Base-by-base conservation (phyloP, 805 yeast species). In the Zygosaccharomyces rouxii region DNA sequence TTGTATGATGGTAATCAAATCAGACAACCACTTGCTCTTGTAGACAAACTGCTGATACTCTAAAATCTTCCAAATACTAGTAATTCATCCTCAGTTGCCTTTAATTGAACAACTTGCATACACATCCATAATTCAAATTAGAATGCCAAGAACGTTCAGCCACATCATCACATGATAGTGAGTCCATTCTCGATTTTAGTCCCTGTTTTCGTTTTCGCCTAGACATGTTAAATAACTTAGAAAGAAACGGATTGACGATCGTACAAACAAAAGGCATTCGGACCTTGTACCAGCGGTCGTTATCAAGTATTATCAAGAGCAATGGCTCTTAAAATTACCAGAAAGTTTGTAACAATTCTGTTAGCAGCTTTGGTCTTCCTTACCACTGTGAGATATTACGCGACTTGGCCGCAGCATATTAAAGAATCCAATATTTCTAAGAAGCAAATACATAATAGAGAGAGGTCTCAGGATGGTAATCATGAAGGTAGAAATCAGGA, bases 401-500 rank as follows among this genome's bases (percentile, higher is more conserved):
- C n/a, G 19, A 6, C 16, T n/a, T 31, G 18, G 35, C 35, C 11
- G 35, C 35, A 31, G 14, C 35, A 31, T 7, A 5, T 3, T 11
- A 10, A 14, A 2, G 21, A n/a, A 3, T 26, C 46, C 14, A 31
- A 41, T 13, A 7, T 18, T 11, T 10, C 31, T 16, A 7, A 33
- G n/a, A 21, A n/a, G 14, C 31, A 26, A 16, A 22, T 26, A 19
- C 29, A 37, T 16, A 33, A 13, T 22, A 21, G 21, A 16, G 42
- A 29, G 9, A 47, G 38, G 47, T 18, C 51, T 14, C 26, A 29
- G 5, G 44, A 38, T 14, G 50, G 33, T 22, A 47, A 35, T 14
- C 31, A 38, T 21, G 37, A 25, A 26, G 47, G 29, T 7, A 42
- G 28, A 11, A 48, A 50, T 3, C 54, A 54, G 7, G 53, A 48